Percentiles rank a stretch among this genome's conserved stretches.
phyloP scores from a whole-genome alignment of 2,329 filamentous ascomycete genomes.

The Lachnellula subtilissima region DNA sequence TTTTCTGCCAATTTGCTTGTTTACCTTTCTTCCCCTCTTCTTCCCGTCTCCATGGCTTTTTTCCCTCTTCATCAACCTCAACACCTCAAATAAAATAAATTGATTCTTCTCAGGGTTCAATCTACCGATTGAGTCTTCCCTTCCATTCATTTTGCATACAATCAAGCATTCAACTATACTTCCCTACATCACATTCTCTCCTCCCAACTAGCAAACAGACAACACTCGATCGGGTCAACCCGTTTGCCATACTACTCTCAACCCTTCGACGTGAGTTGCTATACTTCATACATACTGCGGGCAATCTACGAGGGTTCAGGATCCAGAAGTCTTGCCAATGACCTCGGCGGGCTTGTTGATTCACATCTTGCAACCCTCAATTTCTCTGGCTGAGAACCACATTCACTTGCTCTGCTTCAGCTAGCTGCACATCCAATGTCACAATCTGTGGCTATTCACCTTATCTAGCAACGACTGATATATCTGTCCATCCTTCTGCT shows the following conservation, averaged over 20 bases:
- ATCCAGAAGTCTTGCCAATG: too few species aligned
- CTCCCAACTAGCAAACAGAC: neutral
- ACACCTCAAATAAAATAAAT: too few species aligned
- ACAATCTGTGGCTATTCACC: too few species aligned
- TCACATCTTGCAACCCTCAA: too few species aligned
- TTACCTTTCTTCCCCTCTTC: neutral
- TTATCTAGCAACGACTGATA: too few species aligned
- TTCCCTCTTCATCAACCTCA: neutral
- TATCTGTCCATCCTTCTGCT: too few species aligned
- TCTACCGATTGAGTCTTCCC: constrained; percentile 4
- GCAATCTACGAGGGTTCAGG: too few species aligned
- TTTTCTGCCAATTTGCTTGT: neutral
- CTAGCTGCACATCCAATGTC: too few species aligned
- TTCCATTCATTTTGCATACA: constrained; percentile 5
- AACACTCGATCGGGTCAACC: neutral
- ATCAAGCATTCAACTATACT: neutral
- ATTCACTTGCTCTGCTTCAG: too few species aligned
- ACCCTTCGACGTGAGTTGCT: constrained; percentile 1
- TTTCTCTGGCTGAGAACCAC: too few species aligned
- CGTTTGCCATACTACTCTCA: neutral
- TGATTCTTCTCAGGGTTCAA: constrained; percentile 3
- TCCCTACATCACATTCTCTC: neutral
- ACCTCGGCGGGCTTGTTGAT: too few species aligned
- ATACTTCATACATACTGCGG: neutral
- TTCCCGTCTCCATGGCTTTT: neutral